Base-by-base conservation (phyloP, 306 rosid genomes). In the Chamaecrista fasciculata region DNA sequence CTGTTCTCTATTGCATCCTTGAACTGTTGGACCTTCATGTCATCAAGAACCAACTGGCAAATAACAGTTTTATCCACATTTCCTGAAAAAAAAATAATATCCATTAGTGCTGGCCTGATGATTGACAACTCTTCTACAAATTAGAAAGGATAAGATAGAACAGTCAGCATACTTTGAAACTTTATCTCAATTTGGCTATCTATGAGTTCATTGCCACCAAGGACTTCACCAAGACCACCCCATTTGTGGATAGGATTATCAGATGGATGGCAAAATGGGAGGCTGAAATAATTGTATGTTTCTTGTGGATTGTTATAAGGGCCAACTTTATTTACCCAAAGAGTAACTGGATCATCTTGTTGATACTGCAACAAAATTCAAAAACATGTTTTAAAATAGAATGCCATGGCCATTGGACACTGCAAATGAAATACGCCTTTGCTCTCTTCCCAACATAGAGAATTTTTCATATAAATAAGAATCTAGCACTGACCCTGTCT, bases 201-300 rank as follows among this genome's bases (percentile, higher is more conserved):
- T 7, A 95, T 95, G 67, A 95, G 96, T 50, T 95, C 99, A 77
- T 95, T 95, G 87, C 99, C 99, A 71, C 99, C 97, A 26, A 95
- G 74, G 80, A 95, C 99, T 86, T 95, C 99, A 58, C 99, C 99
- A 70, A 95, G 99, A 71, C 99, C 99, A 84, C 99, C 99, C 99
- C 99, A 95, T 75, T 95, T 95, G 83, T 95, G 99, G 66, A 77
- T 82, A 79, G 96, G 68, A 59, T 70, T 80, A 56, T 74, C 83
- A 55, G 88, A 50, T 33, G 90, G 85, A 73, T 48, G 91, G 53
- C 99, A 95, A 78, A 91, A 95, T 29, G 99, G 99, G 66, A 95
- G 97, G 82, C 91, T 91, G 88, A 86, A 88, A 81, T 95, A 95
- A 60, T 95, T 95, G 82, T 95, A 95, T 5, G 99, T 95, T 89